Percentiles rank a stretch among this genome's conserved stretches.
Evolutionary conservation across 2,329 filamentous ascomycete species (phyloP).

Genomic region (Colletotrichum abscissum): DNA sequence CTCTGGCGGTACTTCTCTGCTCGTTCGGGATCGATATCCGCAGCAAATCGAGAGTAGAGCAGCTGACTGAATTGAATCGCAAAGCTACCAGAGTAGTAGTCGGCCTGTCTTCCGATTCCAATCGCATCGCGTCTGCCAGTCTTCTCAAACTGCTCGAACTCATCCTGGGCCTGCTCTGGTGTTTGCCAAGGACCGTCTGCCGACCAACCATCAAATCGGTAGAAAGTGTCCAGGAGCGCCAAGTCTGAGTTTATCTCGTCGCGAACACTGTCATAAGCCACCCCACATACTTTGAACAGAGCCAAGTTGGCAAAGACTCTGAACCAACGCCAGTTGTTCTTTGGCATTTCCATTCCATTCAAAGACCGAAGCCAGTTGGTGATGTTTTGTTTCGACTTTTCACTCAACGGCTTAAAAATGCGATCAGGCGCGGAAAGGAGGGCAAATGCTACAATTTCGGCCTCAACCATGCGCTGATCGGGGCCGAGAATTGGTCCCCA

Average conservation of each 20-base stretch:
- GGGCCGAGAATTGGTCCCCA: constrained; percentile 58
- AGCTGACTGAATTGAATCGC: constrained; percentile 64
- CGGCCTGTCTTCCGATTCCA: constrained; percentile 51
- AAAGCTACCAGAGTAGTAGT: constrained; percentile 66
- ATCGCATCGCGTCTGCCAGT: constrained; percentile 39
- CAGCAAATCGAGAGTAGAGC: constrained; percentile 56
- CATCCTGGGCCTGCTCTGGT: constrained; percentile 35
- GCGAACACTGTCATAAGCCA: constrained; percentile 47
- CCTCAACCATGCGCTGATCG: constrained; percentile 66
- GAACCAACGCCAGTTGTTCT: constrained; percentile 65
- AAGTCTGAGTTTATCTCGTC: constrained; percentile 54
- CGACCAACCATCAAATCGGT: constrained; percentile 58
- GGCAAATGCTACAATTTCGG: constrained; percentile 61
- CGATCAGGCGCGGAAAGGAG: constrained; percentile 54
- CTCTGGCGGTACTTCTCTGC: constrained; percentile 49
- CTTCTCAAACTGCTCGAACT: constrained; percentile 26
- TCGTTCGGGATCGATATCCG: constrained; percentile 52
- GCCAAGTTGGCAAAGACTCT: constrained; percentile 62
- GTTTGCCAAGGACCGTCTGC: constrained; percentile 56
- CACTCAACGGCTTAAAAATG: constrained; percentile 46
- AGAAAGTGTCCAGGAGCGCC: constrained; percentile 56
- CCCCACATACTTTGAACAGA: constrained; percentile 52
- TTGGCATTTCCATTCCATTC: constrained; percentile 57
- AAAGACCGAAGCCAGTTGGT: constrained; percentile 53
- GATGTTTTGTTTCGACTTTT: constrained; percentile 48